Conservation (phyloP, 139 green algal genomes). For the Micromonas pusilla region DNA sequence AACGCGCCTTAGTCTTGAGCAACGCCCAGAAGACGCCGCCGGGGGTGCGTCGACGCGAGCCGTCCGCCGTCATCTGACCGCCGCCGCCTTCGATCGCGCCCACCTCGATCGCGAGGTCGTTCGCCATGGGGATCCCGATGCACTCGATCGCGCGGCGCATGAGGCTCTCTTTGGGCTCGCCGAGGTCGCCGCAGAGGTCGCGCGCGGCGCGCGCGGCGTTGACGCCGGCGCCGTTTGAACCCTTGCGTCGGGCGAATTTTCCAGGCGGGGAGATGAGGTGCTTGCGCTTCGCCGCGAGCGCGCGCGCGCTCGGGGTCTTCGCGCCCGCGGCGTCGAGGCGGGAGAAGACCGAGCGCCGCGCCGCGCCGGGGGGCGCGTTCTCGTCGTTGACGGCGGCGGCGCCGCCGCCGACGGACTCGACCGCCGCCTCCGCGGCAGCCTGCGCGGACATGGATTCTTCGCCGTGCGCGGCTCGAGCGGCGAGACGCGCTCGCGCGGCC, state of each 20-base stretch:
- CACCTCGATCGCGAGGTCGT: conserved; percentile 11
- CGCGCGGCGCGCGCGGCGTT: neutral
- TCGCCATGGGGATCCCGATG: neutral
- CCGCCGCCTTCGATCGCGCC: conserved; percentile 32
- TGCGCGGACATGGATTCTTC: neutral
- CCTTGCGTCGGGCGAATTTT: neutral
- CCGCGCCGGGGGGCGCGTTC: too few species aligned
- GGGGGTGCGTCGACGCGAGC: conserved; percentile 27
- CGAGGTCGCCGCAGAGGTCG: conserved; percentile 7
- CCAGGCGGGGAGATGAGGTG: neutral
- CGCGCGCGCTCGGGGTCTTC: neutral
- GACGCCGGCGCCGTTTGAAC: neutral
- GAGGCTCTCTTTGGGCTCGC: conserved; percentile 26
- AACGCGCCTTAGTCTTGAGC: too few species aligned
- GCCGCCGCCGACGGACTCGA: neutral
- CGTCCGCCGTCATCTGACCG: conserved; percentile 36
- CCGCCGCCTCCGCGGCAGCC: neutral
- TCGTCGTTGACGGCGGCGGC: too few species aligned
- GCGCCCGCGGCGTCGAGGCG: neutral
- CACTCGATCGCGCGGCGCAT: conserved; percentile 20
- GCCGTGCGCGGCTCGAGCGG: neutral
- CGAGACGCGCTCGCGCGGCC: neutral
- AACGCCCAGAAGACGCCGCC: conserved; percentile 47
- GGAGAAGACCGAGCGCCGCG: neutral
- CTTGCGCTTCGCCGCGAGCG: neutral